Percentiles rank a stretch among this genome's conserved stretches.
phyloP scores from a whole-genome alignment of 169 alveolate species.

The Plasmodium fragile region DNA sequence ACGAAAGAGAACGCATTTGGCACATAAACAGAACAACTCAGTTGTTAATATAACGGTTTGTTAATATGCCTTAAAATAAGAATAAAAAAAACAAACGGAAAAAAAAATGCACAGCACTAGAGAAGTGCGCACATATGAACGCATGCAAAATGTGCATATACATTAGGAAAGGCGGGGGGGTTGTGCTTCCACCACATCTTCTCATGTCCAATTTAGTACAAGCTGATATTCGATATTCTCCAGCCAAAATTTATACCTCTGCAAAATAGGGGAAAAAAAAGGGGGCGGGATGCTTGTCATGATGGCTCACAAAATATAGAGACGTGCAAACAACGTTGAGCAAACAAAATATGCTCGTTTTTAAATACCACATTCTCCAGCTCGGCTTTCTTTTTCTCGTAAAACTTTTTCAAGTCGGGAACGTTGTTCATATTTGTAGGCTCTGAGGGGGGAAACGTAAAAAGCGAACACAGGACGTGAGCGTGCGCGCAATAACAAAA shows the following conservation, averaged over 20 bases:
- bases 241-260: conserved; percentile 71
- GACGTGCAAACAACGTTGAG: background rate
- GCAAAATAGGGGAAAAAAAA: conserved; percentile 1
- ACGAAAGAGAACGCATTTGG: background rate
- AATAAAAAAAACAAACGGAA: background rate
- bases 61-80: background rate
- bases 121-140: background rate
- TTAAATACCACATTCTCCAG: conserved; percentile 56
- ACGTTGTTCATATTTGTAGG: conserved; percentile 40
- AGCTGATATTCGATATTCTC: conserved; percentile 68
- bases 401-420: conserved; percentile 49
- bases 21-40: background rate
- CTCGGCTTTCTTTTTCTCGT: conserved; percentile 65
- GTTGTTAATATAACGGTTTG: background rate
- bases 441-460: conserved; percentile 9
- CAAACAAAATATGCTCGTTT: background rate
- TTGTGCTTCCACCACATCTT: background rate
- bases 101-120: background rate
- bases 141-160: background rate
- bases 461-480: background rate
- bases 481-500: background rate
- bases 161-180: background rate
- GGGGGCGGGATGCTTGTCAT: background rate
- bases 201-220: conserved; percentile 50
- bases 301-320: background rate